Base-by-base conservation (phyloP, 164 flowering plant species). In the Nymphaea thermarum region DNA sequence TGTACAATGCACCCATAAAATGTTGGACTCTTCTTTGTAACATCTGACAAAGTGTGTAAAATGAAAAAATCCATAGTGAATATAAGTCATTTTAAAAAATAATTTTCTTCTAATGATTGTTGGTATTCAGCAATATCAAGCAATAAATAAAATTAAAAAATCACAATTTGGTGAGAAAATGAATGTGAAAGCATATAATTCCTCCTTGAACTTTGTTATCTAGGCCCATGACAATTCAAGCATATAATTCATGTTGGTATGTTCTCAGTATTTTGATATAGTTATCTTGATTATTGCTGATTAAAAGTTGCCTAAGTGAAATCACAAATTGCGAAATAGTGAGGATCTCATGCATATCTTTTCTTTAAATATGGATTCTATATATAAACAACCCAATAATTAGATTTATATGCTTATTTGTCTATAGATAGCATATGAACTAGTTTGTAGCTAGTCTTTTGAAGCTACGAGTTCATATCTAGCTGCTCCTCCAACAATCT, bases 1-100 rank as follows among this genome's bases (percentile, higher is more conserved):
- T 98, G 97, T 63, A 95, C 76, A 74, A 95, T 88, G 14, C 97
- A 92, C 17, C 99, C 99, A 85, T 87, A 95, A 70, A 87, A 90
- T 64, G 93, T 80, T 74, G 98, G 99, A 76, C 99, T 83, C 78
- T 85, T 85, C 77, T 67, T 87, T 70, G 98, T 98, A 70, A 95
- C 83, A 43, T 82, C 82, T 78, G 96, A 87, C 79, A 94, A 88
- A 79, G 96, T 94, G 81, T 43, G n/a, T 3, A 15, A 51, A 2
- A 15, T 51, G 14, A 5, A 10, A 51, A 51, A 51, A 51, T 8
- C 14, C 55, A 7, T 12, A 47, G 7, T 47, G 55, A 12, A 47
- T 25, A 17, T 8, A 17, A 51, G 60, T 51, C 14, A 7, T 47
- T 51, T 55, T 36, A 47, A 66, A 51, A 15, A 42, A 43, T 2